These are phyloP conservation scores for Sporothrix inflata DNA, from an alignment of 2,329 filamentous ascomycete species.

Conservation along the genomic window DNA sequence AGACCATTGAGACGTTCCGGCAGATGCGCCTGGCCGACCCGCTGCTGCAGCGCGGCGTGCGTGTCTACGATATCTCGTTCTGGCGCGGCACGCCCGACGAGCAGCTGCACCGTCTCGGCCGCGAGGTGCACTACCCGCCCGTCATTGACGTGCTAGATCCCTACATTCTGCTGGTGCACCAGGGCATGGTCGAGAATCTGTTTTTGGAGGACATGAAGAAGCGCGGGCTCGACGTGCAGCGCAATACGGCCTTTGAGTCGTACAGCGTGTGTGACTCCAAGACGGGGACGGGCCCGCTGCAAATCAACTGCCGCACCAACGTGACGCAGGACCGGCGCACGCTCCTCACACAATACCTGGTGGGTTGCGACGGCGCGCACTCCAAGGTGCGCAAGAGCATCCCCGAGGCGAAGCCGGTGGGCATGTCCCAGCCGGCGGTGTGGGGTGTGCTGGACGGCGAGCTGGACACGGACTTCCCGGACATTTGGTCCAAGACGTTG, in stretches of 20 bases:
- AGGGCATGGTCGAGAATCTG: conserved; percentile 74
- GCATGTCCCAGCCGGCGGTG: conserved; percentile 44
- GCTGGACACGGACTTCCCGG: conserved; percentile 72
- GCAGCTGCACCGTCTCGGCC: conserved; percentile 45
- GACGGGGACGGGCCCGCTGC: conserved; percentile 48
- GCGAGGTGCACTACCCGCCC: conserved; percentile 66
- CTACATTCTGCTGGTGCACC: conserved; percentile 65
- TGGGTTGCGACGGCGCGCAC: conserved; percentile 75
- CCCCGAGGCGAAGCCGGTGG: conserved; percentile 40
- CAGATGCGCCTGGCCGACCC: conserved; percentile 74
- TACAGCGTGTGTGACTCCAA: conserved; percentile 55
- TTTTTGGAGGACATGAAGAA: conserved; percentile 71
- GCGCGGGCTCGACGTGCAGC: conserved; percentile 63
- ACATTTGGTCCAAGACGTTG: conserved; percentile 74
- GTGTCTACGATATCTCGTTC: conserved; percentile 74
- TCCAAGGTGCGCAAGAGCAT: conserved; percentile 71
- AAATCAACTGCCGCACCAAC: conserved; percentile 56
- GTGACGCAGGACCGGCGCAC: conserved; percentile 52
- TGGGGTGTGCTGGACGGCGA: conserved; percentile 76
- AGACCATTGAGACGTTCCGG: conserved; percentile 75
- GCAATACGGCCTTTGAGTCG: conserved; percentile 66
- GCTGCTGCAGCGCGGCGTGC: conserved; percentile 67
- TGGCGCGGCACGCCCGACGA: conserved; percentile 66
- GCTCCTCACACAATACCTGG: conserved; percentile 63
- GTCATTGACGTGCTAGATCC: conserved; percentile 56